These are phyloP conservation scores for Diospyros kaki DNA, from an alignment of 148 eudicot species.

Conservation along the genomic window DNA sequence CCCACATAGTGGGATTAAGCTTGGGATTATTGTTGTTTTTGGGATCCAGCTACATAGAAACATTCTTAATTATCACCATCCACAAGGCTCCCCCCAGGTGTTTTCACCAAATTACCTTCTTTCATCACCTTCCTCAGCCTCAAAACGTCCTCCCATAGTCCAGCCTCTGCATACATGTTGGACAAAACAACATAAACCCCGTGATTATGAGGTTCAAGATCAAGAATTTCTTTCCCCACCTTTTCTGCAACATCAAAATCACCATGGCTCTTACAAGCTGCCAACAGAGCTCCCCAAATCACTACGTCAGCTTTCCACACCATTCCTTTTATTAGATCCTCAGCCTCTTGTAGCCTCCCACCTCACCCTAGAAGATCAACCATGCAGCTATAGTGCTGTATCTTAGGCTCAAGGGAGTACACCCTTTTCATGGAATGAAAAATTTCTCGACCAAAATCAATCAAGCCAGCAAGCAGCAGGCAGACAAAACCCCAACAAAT, in stretches of 20 bases:
- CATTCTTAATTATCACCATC: conserved; percentile 27
- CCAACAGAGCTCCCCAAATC: conserved; percentile 80
- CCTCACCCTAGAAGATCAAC: conserved; percentile 70
- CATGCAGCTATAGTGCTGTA: conserved; percentile 84
- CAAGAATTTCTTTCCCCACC: conserved; percentile 54
- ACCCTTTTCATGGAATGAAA: conserved; percentile 49
- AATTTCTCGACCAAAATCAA: conserved; percentile 29
- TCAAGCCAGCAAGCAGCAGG: conserved; percentile 73
- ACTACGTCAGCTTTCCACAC: conserved; percentile 65
- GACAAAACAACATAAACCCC: conserved; percentile 81
- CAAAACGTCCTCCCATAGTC: conserved; percentile 70
- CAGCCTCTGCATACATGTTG: conserved; percentile 80
- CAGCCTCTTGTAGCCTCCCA: conserved; percentile 67
- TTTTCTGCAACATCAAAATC: conserved; percentile 70
- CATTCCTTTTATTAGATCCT: conserved; percentile 64
- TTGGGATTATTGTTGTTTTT: too few relatives aligned
- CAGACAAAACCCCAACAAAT: conserved; percentile 68
- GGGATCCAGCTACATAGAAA: too few relatives aligned
- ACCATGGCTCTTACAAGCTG: conserved; percentile 58
- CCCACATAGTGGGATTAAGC: too few relatives aligned
- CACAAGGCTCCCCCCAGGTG: conserved; percentile 70
- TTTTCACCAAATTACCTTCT: conserved; percentile 57
- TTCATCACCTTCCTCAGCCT: conserved; percentile 61
- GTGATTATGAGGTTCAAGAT: conserved; percentile 66
- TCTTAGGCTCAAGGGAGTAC: conserved; percentile 50